Evolutionary conservation across 2,329 filamentous ascomycete species (phyloP), one percentile per base, ranked within the genome.

Genomic region (Botrytis squamosa): DNA sequence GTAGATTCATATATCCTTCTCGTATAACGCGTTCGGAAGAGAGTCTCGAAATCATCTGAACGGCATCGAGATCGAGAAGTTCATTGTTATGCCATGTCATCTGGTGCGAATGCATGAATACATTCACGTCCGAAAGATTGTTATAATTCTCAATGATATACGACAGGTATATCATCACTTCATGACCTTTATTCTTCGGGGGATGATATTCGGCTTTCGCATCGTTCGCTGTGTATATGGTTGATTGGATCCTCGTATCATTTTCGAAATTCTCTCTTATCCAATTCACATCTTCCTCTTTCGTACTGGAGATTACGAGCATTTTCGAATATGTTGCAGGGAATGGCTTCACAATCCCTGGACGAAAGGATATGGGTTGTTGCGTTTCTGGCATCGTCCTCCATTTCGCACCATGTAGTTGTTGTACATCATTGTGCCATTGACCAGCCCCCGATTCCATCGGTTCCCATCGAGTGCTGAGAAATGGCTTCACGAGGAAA

Each of bases 71-170:
- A 33, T 74, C 74, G 4, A 80, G 71, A 1, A 80, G 67, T 4
- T 78, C 75, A 55, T 81, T 76, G 49, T 77, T 80, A 62, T 81
- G 80, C 80, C 80, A 81, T 7, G 78, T 69, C 85, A 84, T 63
- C 84, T 85, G 79, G 76, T 91, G 88, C 2, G 88, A 85, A 71
- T 81, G 80, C 74, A 80, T 77, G 71, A 81, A 81, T 38, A 79
- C 77, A 49, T 77, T 80, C 14, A 80, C 76, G 70, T 80, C 78
- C 7, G 78, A 75, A 3, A 91, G 84, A 20, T 85, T 81, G 62
- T 89, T 82, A 80, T 91, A 91, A 79, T 89, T 84, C 75, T 91
- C 88, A 79, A 91, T 88, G 75, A 91, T 86, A 80, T 88, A 90
- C 78, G 90, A 89, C 76, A 81, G 74, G 49, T 80, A 79, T 7